Base-by-base conservation (phyloP, 352 stramenopile species). In the Phytophthora capsici region DNA sequence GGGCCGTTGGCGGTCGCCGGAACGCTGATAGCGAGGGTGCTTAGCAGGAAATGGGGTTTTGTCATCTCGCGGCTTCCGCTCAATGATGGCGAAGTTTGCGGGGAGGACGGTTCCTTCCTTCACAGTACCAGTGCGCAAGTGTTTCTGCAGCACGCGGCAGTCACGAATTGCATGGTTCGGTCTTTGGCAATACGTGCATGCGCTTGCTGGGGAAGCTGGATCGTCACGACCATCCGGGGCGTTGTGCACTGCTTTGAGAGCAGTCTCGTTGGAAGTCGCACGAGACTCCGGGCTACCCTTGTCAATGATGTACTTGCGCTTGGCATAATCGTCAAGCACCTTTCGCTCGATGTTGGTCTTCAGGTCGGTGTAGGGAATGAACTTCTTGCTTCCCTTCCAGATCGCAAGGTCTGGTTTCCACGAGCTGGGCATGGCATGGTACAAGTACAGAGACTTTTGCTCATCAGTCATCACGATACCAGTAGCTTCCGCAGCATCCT, bases 331-430 rank as follows among this genome's bases (percentile, higher is more conserved):
- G n/a, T n/a, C n/a, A n/a, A 57, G 20, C 22, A 62, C 40, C 28
- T 68, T 69, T 1, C 45, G 53, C 25, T 69, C 45, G 16, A 64
- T 69, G 47, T 52, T 63, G 12, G 41, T 32, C 46, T 59, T 64
- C 1, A 57, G 38, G 26, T 69, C 46, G 9, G 16, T 52, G 17
- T 51, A 67, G 0, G 41, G 59, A 13, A 67, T 67, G 41, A 55
- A 67, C 32, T 51, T 67, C 17, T 43, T 56, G 17, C 23, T 67
- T 7, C 50, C 37, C 34, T 58, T 58, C 37, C 50, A 50, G 38
- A 56, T 48, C 7, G 36, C 37, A 4, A 52, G 36, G n/a, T 58
- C 47, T 6, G 34, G 46, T 19, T 57, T 57, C 57, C 57, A 66
- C 47, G 47, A 38, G n/a, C 45, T 44, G 6, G 47, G 28, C 57